Base-by-base conservation (phyloP, 352 stramenopile species). In the Phytophthora lateralis region DNA sequence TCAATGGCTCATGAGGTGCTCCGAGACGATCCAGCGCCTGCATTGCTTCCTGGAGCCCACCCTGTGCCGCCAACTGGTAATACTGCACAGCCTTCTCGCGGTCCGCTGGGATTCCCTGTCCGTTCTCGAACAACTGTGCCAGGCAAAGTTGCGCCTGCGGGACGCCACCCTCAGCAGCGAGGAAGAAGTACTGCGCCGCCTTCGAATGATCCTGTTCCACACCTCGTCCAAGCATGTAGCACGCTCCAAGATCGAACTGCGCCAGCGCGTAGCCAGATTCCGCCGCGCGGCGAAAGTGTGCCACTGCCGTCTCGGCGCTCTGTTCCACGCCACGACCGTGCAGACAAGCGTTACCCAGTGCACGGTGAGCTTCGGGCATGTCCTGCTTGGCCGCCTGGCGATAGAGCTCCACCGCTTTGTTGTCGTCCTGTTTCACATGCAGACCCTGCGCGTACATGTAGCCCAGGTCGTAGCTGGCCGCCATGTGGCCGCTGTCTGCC, bases 211-310 rank as follows among this genome's bases (percentile, higher is more conserved):
- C 77, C 41, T 76, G 73, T 14, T 71, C 66, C 6, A 90, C 73
- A 10, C 84, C 82, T 35, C 82, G 80, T n/a, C 80, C 86, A 27
- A 95, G 69, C 71, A 90, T 80, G 51, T 82, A 91, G 60, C 84
- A 93, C 29, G 82, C 84, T n/a, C 82, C 86, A 0, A 95, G 44
- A 58, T 93, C 82, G 61, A 95, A 95, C 60, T 92, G 83, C 20
- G 86, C 85, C 21, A 64, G 51, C 8, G 76, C 66, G 34, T 88
- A 68, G 15, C 86, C 82, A 34, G 74, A 73, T 29, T 89, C 80
- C 8, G 86, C 86, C 9, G 86, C 86, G 2, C 64, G 69, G 12
- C 73, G 77, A 47, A 93, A 90, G 60, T 88, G 75, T n/a, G 51
- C 47, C 6, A 76, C 73, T 2, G 83, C 85, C 17, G 75, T 68